These are phyloP conservation scores for Pseudoneurospora amorphoporcata DNA, from an alignment of 495 filamentous ascomycete species.

Conservation along the genomic window DNA sequence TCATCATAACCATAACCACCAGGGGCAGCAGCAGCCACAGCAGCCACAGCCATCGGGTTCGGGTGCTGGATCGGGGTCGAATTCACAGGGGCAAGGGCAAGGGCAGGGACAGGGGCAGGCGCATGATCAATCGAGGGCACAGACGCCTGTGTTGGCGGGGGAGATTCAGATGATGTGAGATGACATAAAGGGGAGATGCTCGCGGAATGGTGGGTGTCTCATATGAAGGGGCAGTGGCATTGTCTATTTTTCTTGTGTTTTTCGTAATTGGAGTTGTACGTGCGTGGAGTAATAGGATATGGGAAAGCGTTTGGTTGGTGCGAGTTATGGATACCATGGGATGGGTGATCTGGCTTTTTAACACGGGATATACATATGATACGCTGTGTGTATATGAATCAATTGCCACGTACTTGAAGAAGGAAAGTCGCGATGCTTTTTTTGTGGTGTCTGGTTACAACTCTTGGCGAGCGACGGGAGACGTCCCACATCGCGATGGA, in stretches of 20 bases:
- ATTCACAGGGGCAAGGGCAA: background rate
- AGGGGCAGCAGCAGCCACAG: constrained; percentile 2
- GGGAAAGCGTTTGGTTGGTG: background rate
- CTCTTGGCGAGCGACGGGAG: background rate
- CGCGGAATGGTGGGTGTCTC: background rate
- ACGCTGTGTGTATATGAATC: background rate
- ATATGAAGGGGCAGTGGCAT: background rate
- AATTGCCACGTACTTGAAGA: background rate
- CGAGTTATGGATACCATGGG: background rate
- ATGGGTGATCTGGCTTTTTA: background rate
- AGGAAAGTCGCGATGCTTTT: background rate
- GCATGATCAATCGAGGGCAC: background rate
- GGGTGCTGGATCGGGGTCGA: background rate
- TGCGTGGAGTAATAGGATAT: background rate
- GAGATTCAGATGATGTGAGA: background rate
- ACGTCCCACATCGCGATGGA: background rate
- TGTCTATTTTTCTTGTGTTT: background rate
- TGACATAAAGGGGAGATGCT: background rate
- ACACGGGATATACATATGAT: background rate
- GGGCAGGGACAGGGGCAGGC: background rate
- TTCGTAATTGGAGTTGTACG: background rate
- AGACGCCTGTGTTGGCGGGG: background rate
- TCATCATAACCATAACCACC: background rate
- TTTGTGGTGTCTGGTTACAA: background rate
- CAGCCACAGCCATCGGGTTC: background rate